These are phyloP conservation scores for Physcomitrellopsis africana DNA, from an alignment of 225 moss, liverwort and hornwort genomes.

Conservation along the genomic window DNA sequence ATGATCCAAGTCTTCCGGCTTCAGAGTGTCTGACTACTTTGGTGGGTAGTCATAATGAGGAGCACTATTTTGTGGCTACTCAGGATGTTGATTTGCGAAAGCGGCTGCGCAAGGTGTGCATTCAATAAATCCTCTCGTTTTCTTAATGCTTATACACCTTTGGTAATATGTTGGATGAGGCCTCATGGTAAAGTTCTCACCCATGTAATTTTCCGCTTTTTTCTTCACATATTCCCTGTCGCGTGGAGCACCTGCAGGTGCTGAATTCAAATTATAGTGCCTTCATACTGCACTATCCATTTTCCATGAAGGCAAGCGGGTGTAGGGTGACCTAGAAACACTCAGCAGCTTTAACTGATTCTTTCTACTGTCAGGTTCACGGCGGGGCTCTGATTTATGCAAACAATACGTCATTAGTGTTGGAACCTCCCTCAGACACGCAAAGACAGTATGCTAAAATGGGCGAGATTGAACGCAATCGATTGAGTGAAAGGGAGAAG, in stretches of 20 bases:
- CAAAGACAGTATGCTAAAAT: constrained; percentile 76
- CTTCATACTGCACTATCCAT: background rate
- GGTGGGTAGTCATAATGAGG: constrained; percentile 73
- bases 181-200: background rate
- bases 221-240: background rate
- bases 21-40: constrained; percentile 72
- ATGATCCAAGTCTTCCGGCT: constrained; percentile 77
- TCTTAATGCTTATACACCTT: background rate
- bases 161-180: background rate
- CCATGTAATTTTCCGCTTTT: background rate
- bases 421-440: constrained; percentile 84
- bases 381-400: constrained; percentile 84
- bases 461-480: constrained; percentile 67
- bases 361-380: constrained; percentile 57
- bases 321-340: background rate
- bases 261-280: constrained; percentile 6
- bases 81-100: constrained; percentile 87
- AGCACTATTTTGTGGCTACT: constrained; percentile 89
- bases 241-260: background rate
- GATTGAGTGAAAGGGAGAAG: constrained; percentile 63
- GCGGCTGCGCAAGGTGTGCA: constrained; percentile 73
- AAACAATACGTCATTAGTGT: constrained; percentile 70
- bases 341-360: background rate
- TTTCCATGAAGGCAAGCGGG: background rate
- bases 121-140: background rate